phyloP scores from a whole-genome alignment of 192 early-diverging fungal genomes.

The Spizellomyces sp. region DNA sequence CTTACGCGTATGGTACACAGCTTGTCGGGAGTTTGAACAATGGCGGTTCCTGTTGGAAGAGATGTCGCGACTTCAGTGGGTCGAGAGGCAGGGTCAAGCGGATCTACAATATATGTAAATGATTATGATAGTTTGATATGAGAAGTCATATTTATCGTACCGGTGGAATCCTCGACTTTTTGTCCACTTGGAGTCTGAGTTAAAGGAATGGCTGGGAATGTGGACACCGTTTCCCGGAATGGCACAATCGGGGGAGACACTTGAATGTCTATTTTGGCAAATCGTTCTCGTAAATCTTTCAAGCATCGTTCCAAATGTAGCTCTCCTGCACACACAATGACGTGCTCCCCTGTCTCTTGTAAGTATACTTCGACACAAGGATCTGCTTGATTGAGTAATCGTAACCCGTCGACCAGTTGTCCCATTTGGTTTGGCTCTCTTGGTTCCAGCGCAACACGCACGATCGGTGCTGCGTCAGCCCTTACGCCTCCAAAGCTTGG shows the following conservation, averaged over 20 bases:
- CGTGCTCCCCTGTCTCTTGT: slow-evolving; percentile 95
- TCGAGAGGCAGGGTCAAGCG: too few relatives aligned
- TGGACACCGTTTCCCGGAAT: slow-evolving; percentile 90
- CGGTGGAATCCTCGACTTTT: background rate
- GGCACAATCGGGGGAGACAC: slow-evolving; percentile 95
- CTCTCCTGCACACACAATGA: slow-evolving; percentile 96
- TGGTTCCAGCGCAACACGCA: slow-evolving; percentile 95
- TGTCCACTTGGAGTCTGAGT: background rate
- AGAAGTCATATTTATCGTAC: background rate
- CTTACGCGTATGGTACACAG: slow-evolving; percentile 64
- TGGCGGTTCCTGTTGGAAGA: slow-evolving; percentile 64
- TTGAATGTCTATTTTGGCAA: slow-evolving; percentile 92
- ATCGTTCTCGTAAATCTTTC: slow-evolving; percentile 90
- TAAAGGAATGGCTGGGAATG: slow-evolving; percentile 24
- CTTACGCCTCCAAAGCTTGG: slow-evolving; percentile 76
- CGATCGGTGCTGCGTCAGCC: slow-evolving; percentile 79
- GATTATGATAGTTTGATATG: too few relatives aligned
- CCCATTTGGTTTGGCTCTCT: slow-evolving; percentile 85
- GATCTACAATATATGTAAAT: too few relatives aligned
- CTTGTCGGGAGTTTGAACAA: slow-evolving; percentile 62
- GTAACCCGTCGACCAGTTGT: slow-evolving; percentile 83
- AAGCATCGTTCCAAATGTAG: slow-evolving; percentile 96
- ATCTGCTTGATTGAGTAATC: slow-evolving; percentile 91
- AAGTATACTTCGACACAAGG: slow-evolving; percentile 89
- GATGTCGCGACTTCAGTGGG: background rate